Evolutionary conservation across 768 basidiomycete genomes (phyloP).

Genomic region (Suillus placidus): DNA sequence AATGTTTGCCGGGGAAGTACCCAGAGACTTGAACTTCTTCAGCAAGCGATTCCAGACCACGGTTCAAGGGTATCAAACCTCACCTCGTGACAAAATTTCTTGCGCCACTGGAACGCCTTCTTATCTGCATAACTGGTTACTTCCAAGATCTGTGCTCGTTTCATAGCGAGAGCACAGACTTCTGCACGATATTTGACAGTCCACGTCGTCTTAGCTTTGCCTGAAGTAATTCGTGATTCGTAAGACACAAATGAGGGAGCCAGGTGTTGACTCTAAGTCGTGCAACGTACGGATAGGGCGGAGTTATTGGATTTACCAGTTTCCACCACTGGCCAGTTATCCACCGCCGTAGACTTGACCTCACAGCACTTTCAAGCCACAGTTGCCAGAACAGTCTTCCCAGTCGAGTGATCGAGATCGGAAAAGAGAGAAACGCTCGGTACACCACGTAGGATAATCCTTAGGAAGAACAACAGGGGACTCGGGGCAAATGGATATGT

Average conservation of each 20-base stretch:
- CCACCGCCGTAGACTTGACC: constrained; percentile 14
- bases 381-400: constrained; percentile 71
- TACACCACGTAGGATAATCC: constrained; percentile 61
- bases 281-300: constrained; percentile 1
- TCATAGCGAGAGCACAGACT: constrained; percentile 51
- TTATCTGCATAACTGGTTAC: constrained; percentile 39
- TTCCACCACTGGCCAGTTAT: neutral
- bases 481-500: constrained; percentile 40
- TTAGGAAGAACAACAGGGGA: constrained; percentile 48
- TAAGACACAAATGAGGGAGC: constrained; percentile 5
- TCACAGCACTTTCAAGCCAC: constrained; percentile 54
- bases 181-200: constrained; percentile 53
- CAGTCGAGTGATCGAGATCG: constrained; percentile 54
- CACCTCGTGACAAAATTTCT: constrained; percentile 57
- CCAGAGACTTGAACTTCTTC: constrained; percentile 1
- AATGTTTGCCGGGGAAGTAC: neutral
- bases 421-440: constrained; percentile 53
- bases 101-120: constrained; percentile 55
- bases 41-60: neutral
- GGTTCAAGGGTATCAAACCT: neutral
- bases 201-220: constrained; percentile 46
- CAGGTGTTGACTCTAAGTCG: neutral
- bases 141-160: constrained; percentile 40
- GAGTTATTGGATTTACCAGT: neutral
- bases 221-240: constrained; percentile 26